phyloP scores from a whole-genome alignment of 2,329 filamentous ascomycete species.

The Cryphonectria parasitica region DNA sequence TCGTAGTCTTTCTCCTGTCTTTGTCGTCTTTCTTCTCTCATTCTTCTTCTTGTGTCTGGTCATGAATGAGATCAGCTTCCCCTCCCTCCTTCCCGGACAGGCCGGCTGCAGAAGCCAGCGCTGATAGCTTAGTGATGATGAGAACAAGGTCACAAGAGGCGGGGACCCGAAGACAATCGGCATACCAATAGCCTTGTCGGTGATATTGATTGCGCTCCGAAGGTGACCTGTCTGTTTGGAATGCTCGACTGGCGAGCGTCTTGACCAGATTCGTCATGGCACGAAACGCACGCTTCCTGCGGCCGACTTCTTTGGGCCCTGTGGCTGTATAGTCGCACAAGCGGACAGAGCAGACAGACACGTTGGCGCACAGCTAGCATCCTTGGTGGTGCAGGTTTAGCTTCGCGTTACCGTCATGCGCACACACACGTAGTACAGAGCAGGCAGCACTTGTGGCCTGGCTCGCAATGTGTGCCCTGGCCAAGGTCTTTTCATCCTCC shows the following conservation, averaged over 20 bases:
- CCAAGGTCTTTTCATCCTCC: not conserved
- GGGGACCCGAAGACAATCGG: not conserved
- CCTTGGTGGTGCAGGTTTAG: slow-evolving; percentile 19
- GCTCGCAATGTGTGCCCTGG: not conserved
- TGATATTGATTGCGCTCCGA: not conserved
- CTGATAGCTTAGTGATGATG: not conserved
- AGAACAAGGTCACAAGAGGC: not conserved
- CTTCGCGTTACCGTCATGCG: slow-evolving; percentile 3
- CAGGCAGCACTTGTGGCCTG: slow-evolving; percentile 1
- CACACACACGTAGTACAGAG: not conserved
- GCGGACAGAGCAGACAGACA: slow-evolving; percentile 10
- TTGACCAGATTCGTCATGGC: slow-evolving; percentile 12
- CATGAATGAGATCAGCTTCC: slow-evolving; percentile 5
- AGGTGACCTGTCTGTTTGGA: slow-evolving; percentile 1
- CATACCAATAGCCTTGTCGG: not conserved
- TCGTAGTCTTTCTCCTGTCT: not conserved
- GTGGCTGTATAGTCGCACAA: slow-evolving; percentile 7
- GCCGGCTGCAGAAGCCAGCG: not conserved
- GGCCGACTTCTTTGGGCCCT: slow-evolving; percentile 15
- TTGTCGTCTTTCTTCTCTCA: too few relatives aligned
- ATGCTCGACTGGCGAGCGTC: not conserved
- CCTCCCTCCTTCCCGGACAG: not conserved
- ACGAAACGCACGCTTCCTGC: slow-evolving; percentile 22
- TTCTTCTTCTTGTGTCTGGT: not conserved
- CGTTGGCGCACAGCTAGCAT: slow-evolving; percentile 13